Conservation (phyloP, 352 stramenopile genomes). For the Saprolegnia diclina region DNA sequence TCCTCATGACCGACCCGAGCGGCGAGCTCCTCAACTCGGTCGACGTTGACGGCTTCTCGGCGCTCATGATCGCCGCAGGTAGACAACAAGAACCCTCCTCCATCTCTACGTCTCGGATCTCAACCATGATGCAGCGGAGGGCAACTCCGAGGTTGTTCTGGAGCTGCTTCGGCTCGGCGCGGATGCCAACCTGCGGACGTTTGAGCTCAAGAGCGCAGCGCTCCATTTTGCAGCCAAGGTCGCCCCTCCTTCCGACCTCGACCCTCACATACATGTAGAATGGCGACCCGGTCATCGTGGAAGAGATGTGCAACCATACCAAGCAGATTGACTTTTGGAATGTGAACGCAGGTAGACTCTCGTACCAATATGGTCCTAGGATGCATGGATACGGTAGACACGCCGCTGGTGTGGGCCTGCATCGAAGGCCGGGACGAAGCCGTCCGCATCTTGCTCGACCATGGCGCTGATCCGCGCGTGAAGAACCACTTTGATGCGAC, state of each 20-base stretch:
- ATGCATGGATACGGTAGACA: slow-evolving; percentile 34
- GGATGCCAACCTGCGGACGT: slow-evolving; percentile 54
- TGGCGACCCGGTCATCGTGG: slow-evolving; percentile 54
- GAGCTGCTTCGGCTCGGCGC: slow-evolving; percentile 53
- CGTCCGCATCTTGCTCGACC: slow-evolving; percentile 12
- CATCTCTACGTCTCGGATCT: not conserved
- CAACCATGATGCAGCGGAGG: slow-evolving; percentile 39
- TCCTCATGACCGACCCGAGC: slow-evolving; percentile 53
- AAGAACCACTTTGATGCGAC: slow-evolving; percentile 68
- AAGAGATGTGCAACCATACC: slow-evolving; percentile 63
- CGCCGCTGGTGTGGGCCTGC: slow-evolving; percentile 73
- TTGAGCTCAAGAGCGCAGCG: slow-evolving; percentile 66
- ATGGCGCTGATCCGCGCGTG: slow-evolving; percentile 29
- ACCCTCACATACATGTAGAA: slow-evolving; percentile 34
- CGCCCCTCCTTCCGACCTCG: not conserved
- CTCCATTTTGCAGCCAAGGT: slow-evolving; percentile 80
- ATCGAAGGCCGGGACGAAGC: slow-evolving; percentile 42
- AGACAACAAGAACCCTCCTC: not conserved
- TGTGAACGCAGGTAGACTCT: slow-evolving; percentile 43
- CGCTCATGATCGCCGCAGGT: slow-evolving; percentile 68
- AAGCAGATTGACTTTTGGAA: slow-evolving; percentile 60
- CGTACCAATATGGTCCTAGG: not conserved
- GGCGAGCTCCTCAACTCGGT: slow-evolving; percentile 58
- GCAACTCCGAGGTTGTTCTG: slow-evolving; percentile 48
- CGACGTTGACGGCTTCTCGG: slow-evolving; percentile 80